phyloP scores from a whole-genome alignment of 768 basidiomycete species.

The Auriscalpium orientale region DNA sequence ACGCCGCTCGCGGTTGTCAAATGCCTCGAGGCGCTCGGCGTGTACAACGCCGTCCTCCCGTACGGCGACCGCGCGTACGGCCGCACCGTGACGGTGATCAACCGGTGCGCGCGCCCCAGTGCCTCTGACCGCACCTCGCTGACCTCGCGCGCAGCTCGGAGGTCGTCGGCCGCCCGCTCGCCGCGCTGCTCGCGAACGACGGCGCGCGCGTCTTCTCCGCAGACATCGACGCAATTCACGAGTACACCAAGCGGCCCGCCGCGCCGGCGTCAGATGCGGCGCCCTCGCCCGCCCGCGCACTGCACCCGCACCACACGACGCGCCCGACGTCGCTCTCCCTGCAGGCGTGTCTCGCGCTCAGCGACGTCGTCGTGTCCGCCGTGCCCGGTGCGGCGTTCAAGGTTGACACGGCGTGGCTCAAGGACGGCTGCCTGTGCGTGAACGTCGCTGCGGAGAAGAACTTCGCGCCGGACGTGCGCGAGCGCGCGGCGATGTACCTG shows the following conservation, averaged over 20 bases:
- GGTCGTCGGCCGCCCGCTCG: slow-evolving; percentile 95
- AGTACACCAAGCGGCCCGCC: slow-evolving; percentile 86
- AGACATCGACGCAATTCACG: slow-evolving; percentile 94
- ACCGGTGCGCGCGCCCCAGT: slow-evolving; percentile 51
- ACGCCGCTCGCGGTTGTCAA: slow-evolving; percentile 97
- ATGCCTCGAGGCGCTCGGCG: slow-evolving; percentile 81
- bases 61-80: slow-evolving; percentile 96
- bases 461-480: slow-evolving; percentile 87
- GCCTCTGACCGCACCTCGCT: neutral
- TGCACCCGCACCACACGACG: slow-evolving; percentile 79
- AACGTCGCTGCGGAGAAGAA: slow-evolving; percentile 96
- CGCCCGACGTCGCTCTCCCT: slow-evolving; percentile 62
- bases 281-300: slow-evolving; percentile 34
- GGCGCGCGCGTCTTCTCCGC: slow-evolving; percentile 93
- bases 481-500: slow-evolving; percentile 93
- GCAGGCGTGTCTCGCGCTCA: slow-evolving; percentile 72
- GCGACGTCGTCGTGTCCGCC: slow-evolving; percentile 92
- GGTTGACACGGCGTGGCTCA: slow-evolving; percentile 80
- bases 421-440: slow-evolving; percentile 89
- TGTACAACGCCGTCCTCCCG: slow-evolving; percentile 87
- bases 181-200: slow-evolving; percentile 91
- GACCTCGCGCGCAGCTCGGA: slow-evolving; percentile 57
- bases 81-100: slow-evolving; percentile 89
- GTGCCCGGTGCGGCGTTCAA: slow-evolving; percentile 85
- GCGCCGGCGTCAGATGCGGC: too few species aligned